Conservation (phyloP, 2,329 filamentous ascomycete species). For the Hypoxylon sp. region DNA sequence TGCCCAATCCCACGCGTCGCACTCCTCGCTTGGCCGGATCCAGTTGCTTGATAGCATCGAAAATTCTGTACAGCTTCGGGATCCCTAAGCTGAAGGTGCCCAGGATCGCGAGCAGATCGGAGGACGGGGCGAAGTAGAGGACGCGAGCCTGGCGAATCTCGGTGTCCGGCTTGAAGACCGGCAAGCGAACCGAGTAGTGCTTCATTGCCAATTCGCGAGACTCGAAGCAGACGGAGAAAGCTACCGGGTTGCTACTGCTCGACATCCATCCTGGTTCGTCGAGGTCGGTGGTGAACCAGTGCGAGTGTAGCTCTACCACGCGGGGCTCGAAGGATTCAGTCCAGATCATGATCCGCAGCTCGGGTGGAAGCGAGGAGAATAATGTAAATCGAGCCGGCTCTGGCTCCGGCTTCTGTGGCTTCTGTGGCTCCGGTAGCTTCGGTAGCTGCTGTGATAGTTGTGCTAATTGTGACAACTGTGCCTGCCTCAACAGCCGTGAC, state of each 20-base stretch:
- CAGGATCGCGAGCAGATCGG: constrained; percentile 54
- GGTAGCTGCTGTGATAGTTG: no score
- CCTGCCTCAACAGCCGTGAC: no score
- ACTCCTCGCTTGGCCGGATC: constrained; percentile 47
- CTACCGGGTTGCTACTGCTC: constrained; percentile 53
- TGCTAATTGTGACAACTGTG: no score
- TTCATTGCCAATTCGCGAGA: constrained; percentile 52
- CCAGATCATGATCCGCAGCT: constrained; percentile 58
- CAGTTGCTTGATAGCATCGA: constrained; percentile 33
- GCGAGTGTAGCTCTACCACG: constrained; percentile 55
- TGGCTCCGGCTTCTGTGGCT: neutral
- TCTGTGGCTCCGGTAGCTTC: no score
- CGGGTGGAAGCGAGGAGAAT: constrained; percentile 55
- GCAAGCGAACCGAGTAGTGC: constrained; percentile 53
- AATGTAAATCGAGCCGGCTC: constrained; percentile 43
- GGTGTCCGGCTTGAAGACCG: constrained; percentile 43
- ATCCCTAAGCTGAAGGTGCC: constrained; percentile 52
- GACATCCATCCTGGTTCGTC: constrained; percentile 51
- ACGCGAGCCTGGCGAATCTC: constrained; percentile 34
- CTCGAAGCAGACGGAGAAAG: constrained; percentile 54
- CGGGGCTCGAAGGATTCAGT: constrained; percentile 53
- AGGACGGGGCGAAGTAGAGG: constrained; percentile 53
- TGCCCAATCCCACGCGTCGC: constrained; percentile 49
- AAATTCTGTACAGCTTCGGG: constrained; percentile 41
- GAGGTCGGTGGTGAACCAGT: constrained; percentile 19